Evolutionary conservation across 345 rosid genomes (phyloP), one percentile per base, ranked within the genome.

Genomic region (Nephelium lappaceum): DNA sequence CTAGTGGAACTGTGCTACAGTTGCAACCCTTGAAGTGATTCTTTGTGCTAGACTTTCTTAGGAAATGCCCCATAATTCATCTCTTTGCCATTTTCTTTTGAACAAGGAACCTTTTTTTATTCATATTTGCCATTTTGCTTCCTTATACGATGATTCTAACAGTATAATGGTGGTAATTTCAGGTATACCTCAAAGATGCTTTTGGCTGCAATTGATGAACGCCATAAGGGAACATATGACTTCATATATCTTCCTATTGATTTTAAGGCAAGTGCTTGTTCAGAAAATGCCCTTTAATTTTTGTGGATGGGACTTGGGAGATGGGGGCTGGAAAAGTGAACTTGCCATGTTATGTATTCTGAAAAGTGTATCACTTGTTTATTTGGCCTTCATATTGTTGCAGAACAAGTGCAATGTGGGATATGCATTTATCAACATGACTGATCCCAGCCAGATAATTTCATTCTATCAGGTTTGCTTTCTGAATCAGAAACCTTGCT

Each of bases 161-260:
- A 31, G 45, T 77, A 43, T 67, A 24, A 2, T 58, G 77, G 57
- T 79, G 69, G 45, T 70, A 68, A 79, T 73, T 72, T 72, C 87
- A 91, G 93, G 90, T 92, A 92, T 58, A 90, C 93, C 62, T 90
- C 97, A 16, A 90, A 92, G 81, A 89, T 92, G 93, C 87, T 90
- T 61, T 75, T 92, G 81, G 92, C 93, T 76, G 93, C 94, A 73
- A 90, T 90, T 67, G 94, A 92, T 49, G 94, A 91, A 80, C 81
- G 67, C 24, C 91, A 87, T 73, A 82, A 83, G 82, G 97, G 97
- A 80, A 84, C 91, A 27, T 92, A 90, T 27, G 85, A 90, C 83
- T 90, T 92, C 80, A 73, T 92, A 73, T 92, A 90, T 82, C 83
- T 92, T 45, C 94, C 93, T 9, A 92, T 92, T 77, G 94, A 92